Conservation (phyloP, 257 asterid species). For the Mentha longifolia region DNA sequence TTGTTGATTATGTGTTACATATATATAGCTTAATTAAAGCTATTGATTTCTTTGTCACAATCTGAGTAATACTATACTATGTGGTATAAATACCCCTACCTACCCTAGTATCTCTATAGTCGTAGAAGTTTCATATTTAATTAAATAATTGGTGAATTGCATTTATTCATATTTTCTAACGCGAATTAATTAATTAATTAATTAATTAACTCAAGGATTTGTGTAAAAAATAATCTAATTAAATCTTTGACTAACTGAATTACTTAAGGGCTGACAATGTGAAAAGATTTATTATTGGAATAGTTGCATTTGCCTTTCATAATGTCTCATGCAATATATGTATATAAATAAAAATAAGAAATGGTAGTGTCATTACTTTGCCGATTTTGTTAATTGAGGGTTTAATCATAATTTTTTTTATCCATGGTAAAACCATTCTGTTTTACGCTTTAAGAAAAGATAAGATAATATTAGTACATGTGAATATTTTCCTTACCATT, state of each 20-base stretch:
- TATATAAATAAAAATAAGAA: too few species aligned
- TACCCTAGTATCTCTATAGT: slow-evolving; percentile 18
- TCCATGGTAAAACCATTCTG: background rate
- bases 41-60: slow-evolving; percentile 33
- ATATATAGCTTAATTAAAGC: slow-evolving; percentile 26
- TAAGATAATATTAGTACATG: background rate
- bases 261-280: background rate
- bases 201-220: background rate
- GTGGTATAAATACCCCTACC: slow-evolving; percentile 33
- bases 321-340: too few species aligned
- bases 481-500: background rate
- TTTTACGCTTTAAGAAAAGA: background rate
- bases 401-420: background rate
- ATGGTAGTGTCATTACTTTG: too few species aligned
- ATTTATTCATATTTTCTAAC: background rate
- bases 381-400: background rate
- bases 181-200: background rate
- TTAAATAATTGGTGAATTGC: background rate
- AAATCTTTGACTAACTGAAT: background rate
- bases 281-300: too few species aligned
- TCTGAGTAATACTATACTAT: slow-evolving; percentile 20
- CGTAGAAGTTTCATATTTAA: background rate
- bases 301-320: too few species aligned
- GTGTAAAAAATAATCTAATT: background rate
- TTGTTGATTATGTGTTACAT: slow-evolving; percentile 6